Conservation (phyloP, 2,329 filamentous ascomycete genomes). For the Ophiostoma australiae region DNA sequence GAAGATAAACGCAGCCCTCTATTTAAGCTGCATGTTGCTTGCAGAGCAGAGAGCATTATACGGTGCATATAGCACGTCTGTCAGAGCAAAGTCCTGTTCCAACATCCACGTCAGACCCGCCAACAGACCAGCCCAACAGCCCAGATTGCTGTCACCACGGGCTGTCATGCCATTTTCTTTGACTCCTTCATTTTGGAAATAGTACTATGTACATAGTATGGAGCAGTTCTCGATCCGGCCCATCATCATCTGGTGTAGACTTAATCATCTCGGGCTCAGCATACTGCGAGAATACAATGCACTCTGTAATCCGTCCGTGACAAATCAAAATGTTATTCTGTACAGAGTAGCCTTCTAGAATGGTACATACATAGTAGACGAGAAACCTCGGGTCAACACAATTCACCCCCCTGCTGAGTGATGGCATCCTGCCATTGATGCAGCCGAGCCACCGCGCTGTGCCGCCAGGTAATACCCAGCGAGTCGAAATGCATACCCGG, state of each 20-base stretch:
- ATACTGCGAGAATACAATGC: not conserved
- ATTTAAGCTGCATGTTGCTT: not conserved
- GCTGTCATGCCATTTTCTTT: not conserved
- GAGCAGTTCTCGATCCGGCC: not conserved
- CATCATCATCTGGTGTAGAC: not conserved
- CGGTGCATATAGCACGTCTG: not conserved
- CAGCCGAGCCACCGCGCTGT: not conserved
- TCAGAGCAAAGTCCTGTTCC: no score
- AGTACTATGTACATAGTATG: not conserved
- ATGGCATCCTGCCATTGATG: not conserved
- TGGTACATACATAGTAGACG: no score
- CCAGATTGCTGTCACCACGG: not conserved
- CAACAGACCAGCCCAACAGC: not conserved
- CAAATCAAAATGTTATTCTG: no score
- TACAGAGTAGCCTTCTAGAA: not conserved
- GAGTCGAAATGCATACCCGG: not conserved
- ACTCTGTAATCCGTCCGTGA: no score
- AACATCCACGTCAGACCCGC: not conserved
- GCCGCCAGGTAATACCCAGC: not conserved
- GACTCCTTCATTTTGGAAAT: not conserved
- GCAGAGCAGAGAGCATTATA: not conserved
- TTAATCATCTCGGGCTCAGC: not conserved
- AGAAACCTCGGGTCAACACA: not conserved
- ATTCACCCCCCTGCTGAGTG: not conserved
- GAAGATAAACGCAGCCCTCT: slow-evolving; percentile 12